These are phyloP conservation scores for Coniochaeta sp. DNA, from an alignment of 2,329 filamentous ascomycete genomes.

Conservation along the genomic window DNA sequence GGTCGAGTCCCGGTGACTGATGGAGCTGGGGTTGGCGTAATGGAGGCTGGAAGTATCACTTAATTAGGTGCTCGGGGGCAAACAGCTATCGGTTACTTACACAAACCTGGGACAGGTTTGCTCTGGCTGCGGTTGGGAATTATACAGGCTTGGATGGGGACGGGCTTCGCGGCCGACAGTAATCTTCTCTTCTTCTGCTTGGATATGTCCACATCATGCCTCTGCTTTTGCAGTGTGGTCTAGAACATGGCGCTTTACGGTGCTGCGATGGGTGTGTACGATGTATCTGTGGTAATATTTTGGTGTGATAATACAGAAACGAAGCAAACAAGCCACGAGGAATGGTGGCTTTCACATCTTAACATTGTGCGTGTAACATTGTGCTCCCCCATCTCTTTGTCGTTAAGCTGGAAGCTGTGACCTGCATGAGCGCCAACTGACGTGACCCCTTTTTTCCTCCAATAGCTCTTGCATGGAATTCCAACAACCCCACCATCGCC, in stretches of 20 bases:
- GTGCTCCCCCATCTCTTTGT: not conserved
- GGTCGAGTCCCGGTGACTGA: conserved; percentile 37
- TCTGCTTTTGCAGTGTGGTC: too few species aligned
- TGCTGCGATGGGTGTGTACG: too few species aligned
- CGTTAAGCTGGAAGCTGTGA: not conserved
- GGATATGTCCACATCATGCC: too few species aligned
- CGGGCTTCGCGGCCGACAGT: too few species aligned
- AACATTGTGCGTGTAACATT: not conserved
- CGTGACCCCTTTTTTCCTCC: not conserved
- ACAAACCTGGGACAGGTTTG: too few species aligned
- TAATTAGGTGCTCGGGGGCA: not conserved
- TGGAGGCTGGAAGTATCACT: not conserved
- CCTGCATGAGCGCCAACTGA: not conserved
- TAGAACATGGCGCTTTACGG: too few species aligned
- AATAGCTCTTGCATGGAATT: not conserved
- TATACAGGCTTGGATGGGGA: too few species aligned
- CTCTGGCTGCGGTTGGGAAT: too few species aligned
- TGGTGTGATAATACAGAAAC: not conserved
- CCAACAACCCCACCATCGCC: conserved; percentile 5
- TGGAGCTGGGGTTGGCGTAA: not conserved
- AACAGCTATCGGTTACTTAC: too few species aligned
- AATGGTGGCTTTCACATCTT: not conserved
- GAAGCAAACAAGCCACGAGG: not conserved
- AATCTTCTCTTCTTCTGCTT: too few species aligned
- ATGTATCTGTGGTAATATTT: not conserved